These are phyloP conservation scores for Ramichloridium luteum DNA, from an alignment of 2,329 filamentous ascomycete species.

Conservation along the genomic window DNA sequence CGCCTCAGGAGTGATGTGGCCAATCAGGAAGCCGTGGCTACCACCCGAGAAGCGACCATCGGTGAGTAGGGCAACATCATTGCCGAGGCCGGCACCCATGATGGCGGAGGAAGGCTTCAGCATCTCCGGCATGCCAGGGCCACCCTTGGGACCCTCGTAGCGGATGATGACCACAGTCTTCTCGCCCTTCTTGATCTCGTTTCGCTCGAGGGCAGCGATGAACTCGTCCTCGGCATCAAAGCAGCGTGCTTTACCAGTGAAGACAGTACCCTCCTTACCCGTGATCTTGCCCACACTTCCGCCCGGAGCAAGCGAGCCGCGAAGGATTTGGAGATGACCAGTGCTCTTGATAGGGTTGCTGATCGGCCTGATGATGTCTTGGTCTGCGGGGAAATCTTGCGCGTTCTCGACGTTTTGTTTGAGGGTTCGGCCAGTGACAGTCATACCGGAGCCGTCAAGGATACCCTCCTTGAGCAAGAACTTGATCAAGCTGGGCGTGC, in stretches of 20 bases:
- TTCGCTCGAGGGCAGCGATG: constrained; percentile 52
- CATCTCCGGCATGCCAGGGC: constrained; percentile 66
- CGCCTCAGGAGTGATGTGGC: constrained; percentile 78
- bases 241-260: constrained; percentile 57
- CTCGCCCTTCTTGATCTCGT: constrained; percentile 61
- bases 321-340: constrained; percentile 62
- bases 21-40: constrained; percentile 76
- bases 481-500: constrained; percentile 38
- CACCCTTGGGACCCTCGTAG: constrained; percentile 62
- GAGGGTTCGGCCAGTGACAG: constrained; percentile 39
- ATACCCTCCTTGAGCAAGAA: constrained; percentile 39
- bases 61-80: constrained; percentile 62
- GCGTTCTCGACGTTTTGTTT: constrained; percentile 41
- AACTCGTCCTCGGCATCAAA: constrained; percentile 61
- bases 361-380: constrained; percentile 57
- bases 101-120: constrained; percentile 59
- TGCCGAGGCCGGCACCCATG: constrained; percentile 60
- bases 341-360: constrained; percentile 58
- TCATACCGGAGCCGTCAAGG: constrained; percentile 37
- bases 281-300: constrained; percentile 66
- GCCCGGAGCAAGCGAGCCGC: constrained; percentile 56
- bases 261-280: constrained; percentile 57
- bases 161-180: constrained; percentile 67
- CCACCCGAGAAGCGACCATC: constrained; percentile 70
- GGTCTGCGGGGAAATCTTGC: constrained; percentile 53